Evolutionary conservation across 257 asterid genomes (phyloP), one percentile per base, ranked within the genome.

Genomic region (Fraxinus cuspidata): DNA sequence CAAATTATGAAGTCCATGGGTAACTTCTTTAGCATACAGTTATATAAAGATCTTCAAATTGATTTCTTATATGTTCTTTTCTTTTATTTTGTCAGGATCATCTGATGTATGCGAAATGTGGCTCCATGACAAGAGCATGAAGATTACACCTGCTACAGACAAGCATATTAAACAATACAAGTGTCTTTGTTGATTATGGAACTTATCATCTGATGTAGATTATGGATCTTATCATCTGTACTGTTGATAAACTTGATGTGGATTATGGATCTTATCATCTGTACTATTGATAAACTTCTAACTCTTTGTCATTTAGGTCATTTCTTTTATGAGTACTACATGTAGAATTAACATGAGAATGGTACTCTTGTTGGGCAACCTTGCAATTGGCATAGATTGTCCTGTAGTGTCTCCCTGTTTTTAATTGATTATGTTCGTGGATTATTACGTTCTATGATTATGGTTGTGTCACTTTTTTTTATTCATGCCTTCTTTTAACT

Each of bases 121-220:
- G 97, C 90, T 90, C 82, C 96, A 91, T 44, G 97, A 96, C 16
- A 84, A 91, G 80, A 91, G 97, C 25, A 96, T 90, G 78, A 91
- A 93, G 88, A 89, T 93, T 40, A 91, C 94, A 21, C 93, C 92
- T 27, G 90, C 97, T 38, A 84, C 74, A 66, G 97, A 96, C 3
- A 89, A 88, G 83, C 89, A 85, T 75, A 91, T 91, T 77, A 89
- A 90, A 91, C 90, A 88, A 79, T 92, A 88, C 88, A 92, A 89
- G 80, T 92, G 97, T 38, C 97, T 96, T 15, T 74, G 93, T 5
- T 91, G 97, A n/a, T n/a, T n/a, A n/a, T 90, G 85, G 88, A 81
- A 21, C 81, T 75, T n/a, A n/a, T n/a, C n/a, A n/a, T n/a, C n/a
- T 89, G 81, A 79, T 58, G 63, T 77, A 32, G 58, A 37, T 38